Conservation (phyloP, 768 basidiomycete species). For the Suillus hirtellus region DNA sequence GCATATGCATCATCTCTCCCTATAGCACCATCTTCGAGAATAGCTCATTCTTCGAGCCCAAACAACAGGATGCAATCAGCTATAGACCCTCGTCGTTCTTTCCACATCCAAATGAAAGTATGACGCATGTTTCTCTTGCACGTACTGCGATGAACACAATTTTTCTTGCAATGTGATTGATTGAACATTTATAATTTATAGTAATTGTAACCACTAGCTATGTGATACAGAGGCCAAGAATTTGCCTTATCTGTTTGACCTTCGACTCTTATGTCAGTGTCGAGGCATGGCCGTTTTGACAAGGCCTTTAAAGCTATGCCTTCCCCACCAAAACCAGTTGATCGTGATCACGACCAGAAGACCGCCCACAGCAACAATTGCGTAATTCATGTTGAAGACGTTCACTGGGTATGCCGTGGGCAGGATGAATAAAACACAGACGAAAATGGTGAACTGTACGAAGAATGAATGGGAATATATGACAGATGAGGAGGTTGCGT, state of each 20-base stretch:
- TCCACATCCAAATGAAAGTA: no score
- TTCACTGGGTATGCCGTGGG: slow-evolving; percentile 55
- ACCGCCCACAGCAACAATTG: slow-evolving; percentile 52
- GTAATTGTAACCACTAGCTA: no score
- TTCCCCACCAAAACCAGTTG: slow-evolving; percentile 52
- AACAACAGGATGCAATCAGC: no score
- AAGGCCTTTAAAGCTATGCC: slow-evolving; percentile 43
- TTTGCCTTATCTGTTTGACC: neutral
- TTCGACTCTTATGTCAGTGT: neutral
- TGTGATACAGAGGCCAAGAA: neutral
- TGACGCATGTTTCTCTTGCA: no score
- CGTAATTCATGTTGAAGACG: slow-evolving; percentile 56
- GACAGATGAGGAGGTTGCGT: slow-evolving; percentile 15
- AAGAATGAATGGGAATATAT: neutral
- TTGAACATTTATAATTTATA: no score
- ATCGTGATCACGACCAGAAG: slow-evolving; percentile 44
- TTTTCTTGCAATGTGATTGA: no score
- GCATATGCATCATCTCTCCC: no score
- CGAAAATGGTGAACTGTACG: slow-evolving; percentile 49
- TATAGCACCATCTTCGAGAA: no score
- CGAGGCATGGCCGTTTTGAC: slow-evolving; percentile 35
- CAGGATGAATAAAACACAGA: slow-evolving; percentile 55
- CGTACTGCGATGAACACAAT: no score
- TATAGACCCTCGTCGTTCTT: no score
- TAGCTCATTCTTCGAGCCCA: no score